phyloP scores from a whole-genome alignment of 2,329 filamentous ascomycete genomes.

The Nemania abortiva region DNA sequence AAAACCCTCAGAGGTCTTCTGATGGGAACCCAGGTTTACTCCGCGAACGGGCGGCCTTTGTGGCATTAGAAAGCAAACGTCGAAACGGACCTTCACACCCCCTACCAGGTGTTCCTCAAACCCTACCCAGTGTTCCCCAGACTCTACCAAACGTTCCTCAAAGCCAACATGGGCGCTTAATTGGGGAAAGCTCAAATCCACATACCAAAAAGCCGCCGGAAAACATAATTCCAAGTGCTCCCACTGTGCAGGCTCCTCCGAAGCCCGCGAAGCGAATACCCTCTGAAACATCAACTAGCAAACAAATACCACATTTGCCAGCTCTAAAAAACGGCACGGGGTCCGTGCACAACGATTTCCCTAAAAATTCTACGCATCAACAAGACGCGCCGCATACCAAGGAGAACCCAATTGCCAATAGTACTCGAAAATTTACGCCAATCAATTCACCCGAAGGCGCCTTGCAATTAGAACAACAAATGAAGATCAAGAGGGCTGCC shows the following conservation, averaged over 20 bases:
- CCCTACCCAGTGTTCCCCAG: no score
- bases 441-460: neutral
- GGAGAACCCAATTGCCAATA: slow-evolving; percentile 16
- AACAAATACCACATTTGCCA: slow-evolving; percentile 15
- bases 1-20: slow-evolving; percentile 16
- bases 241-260: slow-evolving; percentile 8
- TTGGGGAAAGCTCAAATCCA: slow-evolving; percentile 15
- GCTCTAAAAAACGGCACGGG: neutral
- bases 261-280: slow-evolving; percentile 16
- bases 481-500: neutral
- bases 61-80: neutral
- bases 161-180: neutral
- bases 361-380: slow-evolving; percentile 7
- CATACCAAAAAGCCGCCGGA: slow-evolving; percentile 6
- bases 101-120: slow-evolving; percentile 10
- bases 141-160: no score
- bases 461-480: slow-evolving; percentile 14
- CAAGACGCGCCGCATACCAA: neutral
- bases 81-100: slow-evolving; percentile 1
- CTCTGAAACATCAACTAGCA: slow-evolving; percentile 6
- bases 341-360: slow-evolving; percentile 8
- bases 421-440: slow-evolving; percentile 4
- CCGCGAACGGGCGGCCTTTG: neutral
- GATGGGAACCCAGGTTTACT: neutral
- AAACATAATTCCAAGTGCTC: neutral